Evolutionary conservation across 345 rosid genomes (phyloP).

Genomic region (Psidium friedrichsthalianum): DNA sequence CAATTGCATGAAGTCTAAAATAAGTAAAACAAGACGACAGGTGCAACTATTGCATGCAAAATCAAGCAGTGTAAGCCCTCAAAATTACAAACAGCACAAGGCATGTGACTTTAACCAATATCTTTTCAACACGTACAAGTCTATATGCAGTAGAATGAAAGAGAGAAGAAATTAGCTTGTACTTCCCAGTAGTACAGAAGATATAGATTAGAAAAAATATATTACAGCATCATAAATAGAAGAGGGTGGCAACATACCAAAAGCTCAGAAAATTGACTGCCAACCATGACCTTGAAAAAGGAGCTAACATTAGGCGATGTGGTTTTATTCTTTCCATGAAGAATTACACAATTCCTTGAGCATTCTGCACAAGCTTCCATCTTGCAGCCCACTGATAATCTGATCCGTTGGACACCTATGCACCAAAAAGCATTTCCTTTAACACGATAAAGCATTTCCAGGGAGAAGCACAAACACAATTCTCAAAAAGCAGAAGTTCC

Average conservation of each 20-base stretch:
- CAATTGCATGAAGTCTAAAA: not conserved
- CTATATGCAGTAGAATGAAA: not conserved
- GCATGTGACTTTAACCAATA: not conserved
- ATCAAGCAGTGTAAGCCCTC: not conserved
- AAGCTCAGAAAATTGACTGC: constrained; percentile 4
- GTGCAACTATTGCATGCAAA: not conserved
- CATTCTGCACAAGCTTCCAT: constrained; percentile 17
- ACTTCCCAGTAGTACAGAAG: not conserved
- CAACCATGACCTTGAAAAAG: constrained; percentile 33
- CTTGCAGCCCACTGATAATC: constrained; percentile 3
- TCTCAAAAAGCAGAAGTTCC: not conserved
- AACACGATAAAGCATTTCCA: not conserved
- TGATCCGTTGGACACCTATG: not conserved
- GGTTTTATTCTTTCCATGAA: constrained; percentile 4
- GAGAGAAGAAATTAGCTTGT: not conserved
- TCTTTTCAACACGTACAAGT: not conserved
- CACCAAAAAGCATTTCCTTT: not conserved
- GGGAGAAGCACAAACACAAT: not conserved
- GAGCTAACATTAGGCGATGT: constrained; percentile 5
- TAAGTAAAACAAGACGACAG: not conserved
- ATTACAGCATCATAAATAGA: not conserved
- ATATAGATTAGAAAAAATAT: not conserved
- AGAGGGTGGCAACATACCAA: constrained; percentile 14
- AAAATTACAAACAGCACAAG: not conserved
- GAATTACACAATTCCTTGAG: constrained; percentile 6